phyloP scores from a whole-genome alignment of 2,329 filamentous ascomycete species.

The Myriosclerotinia curreyana region DNA sequence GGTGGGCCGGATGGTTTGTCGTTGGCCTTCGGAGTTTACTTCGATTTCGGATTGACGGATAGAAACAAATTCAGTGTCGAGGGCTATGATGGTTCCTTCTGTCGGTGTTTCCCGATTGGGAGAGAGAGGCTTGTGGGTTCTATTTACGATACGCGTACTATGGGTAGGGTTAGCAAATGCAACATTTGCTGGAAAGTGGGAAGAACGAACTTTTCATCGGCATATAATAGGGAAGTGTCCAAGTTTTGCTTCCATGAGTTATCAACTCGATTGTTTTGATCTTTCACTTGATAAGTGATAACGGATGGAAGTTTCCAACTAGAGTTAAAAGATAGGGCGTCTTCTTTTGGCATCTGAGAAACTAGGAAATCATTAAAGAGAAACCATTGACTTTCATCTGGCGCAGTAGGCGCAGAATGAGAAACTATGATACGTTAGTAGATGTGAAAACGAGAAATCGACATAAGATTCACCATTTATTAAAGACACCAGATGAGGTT shows the following conservation, averaged over 20 bases:
- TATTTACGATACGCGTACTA: conserved; percentile 37
- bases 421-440: conserved; percentile 49
- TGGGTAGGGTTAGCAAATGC: background rate
- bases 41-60: conserved; percentile 92
- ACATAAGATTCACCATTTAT: conserved; percentile 65
- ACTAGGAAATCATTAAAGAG: conserved; percentile 98
- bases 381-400: conserved; percentile 76
- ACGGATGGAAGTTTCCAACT: conserved; percentile 92
- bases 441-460: background rate
- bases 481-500: conserved; percentile 86
- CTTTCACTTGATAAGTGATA: conserved; percentile 79
- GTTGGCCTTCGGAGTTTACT: conserved; percentile 89
- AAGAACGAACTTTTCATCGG: conserved; percentile 53
- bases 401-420: conserved; percentile 59
- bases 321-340: conserved; percentile 85
- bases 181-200: background rate
- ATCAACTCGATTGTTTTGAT: conserved; percentile 77
- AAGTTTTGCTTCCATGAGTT: conserved; percentile 80
- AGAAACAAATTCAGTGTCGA: conserved; percentile 95
- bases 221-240: conserved; percentile 80
- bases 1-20: conserved; percentile 86
- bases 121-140: conserved; percentile 60
- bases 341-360: conserved; percentile 70
- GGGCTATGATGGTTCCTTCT: conserved; percentile 72
- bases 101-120: conserved; percentile 61